Evolutionary conservation across 257 asterid species (phyloP).

Genomic region (Cordia subcordata): DNA sequence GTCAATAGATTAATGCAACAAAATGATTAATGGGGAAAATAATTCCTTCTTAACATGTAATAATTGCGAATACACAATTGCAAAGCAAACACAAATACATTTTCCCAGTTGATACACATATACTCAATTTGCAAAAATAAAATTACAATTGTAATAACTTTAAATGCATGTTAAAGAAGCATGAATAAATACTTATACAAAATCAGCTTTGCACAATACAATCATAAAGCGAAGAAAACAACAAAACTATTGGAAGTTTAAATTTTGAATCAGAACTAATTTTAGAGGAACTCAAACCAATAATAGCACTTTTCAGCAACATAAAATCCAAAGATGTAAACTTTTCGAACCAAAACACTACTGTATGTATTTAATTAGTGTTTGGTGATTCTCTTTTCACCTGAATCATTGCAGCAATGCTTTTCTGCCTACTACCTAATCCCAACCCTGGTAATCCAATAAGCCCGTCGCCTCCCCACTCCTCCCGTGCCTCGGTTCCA

Average conservation of each 20-base stretch:
- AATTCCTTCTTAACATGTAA: not conserved
- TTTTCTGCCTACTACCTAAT: slow-evolving; percentile 46
- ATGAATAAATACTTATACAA: too few relatives aligned
- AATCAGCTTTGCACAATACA: not conserved
- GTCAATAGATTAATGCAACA: not conserved
- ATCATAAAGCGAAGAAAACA: not conserved
- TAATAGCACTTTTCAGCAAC: not conserved
- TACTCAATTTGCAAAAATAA: too few relatives aligned
- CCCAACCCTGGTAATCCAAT: slow-evolving; percentile 57
- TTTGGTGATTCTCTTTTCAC: slow-evolving; percentile 25
- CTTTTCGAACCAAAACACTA: not conserved
- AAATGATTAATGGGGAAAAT: not conserved
- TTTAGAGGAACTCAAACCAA: not conserved
- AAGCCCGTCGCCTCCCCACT: slow-evolving; percentile 61
- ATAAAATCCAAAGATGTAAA: not conserved
- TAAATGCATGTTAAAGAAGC: too few relatives aligned
- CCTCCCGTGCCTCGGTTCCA: slow-evolving; percentile 29
- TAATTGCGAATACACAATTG: not conserved
- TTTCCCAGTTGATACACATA: too few relatives aligned
- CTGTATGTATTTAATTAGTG: not conserved
- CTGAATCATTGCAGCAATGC: slow-evolving; percentile 57
- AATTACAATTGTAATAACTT: too few relatives aligned
- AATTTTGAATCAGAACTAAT: not conserved
- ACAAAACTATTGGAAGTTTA: not conserved
- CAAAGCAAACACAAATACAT: too few relatives aligned